Percentiles rank a stretch among this genome's conserved stretches.
Conservation (phyloP, 257 asterid species). For the Rubia yunnanensis region DNA sequence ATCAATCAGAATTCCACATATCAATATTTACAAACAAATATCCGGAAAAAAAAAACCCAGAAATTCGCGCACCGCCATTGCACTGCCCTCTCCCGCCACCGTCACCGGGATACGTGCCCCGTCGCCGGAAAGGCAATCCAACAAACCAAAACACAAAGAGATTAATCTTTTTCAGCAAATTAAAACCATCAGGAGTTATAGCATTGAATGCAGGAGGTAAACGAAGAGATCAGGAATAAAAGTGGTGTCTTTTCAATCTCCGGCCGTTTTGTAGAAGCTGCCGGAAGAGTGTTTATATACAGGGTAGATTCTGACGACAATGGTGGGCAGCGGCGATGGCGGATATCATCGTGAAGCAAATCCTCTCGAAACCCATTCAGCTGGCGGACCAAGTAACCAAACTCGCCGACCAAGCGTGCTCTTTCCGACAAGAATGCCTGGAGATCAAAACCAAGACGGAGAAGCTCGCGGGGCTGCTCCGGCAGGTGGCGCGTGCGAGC, state of each 20-base stretch:
- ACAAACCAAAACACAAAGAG: background rate
- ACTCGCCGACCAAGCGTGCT: constrained; percentile 35
- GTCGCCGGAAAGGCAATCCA: background rate
- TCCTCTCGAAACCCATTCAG: constrained; percentile 54
- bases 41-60: constrained; percentile 1
- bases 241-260: background rate
- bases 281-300: background rate
- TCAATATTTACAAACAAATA: background rate
- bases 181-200: no score
- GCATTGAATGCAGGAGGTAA: background rate
- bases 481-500: constrained; percentile 63
- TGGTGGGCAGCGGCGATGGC: constrained; percentile 60
- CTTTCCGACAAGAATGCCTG: constrained; percentile 43
- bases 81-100: background rate
- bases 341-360: constrained; percentile 58
- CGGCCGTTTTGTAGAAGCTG: background rate
- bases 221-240: background rate
- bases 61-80: constrained; percentile 8
- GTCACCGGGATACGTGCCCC: background rate
- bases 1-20: background rate
- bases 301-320: constrained; percentile 6
- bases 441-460: constrained; percentile 49
- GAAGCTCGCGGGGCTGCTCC: constrained; percentile 44
- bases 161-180: background rate
- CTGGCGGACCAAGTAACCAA: constrained; percentile 56